A percentile compares a stretch with the other conserved stretches of the same genome.
phyloP scores from a whole-genome alignment of 2,329 filamentous ascomycete genomes.

The Cladobotryum mycophilum region DNA sequence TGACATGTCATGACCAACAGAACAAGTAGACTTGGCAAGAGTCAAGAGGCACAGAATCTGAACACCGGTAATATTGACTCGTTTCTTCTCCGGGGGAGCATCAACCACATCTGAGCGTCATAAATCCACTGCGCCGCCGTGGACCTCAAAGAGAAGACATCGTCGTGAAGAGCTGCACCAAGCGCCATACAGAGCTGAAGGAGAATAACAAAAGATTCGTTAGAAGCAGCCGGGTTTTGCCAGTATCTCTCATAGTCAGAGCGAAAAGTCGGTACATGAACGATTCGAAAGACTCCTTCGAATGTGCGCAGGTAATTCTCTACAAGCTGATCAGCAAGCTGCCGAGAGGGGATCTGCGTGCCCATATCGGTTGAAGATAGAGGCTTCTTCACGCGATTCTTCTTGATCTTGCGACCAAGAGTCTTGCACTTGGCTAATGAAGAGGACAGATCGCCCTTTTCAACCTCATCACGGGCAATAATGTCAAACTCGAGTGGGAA shows the following conservation, averaged over 20 bases:
- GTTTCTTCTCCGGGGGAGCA: constrained; percentile 41
- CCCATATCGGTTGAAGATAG: constrained; percentile 33
- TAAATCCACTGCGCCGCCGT: constrained; percentile 44
- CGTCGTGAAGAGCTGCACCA: constrained; percentile 42
- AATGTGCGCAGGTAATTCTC: constrained; percentile 49
- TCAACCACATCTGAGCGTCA: constrained; percentile 47
- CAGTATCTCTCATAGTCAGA: constrained; percentile 47
- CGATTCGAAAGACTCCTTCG: constrained; percentile 50
- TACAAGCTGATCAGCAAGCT: constrained; percentile 44
- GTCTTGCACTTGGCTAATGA: constrained; percentile 35
- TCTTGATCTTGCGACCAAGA: constrained; percentile 37
- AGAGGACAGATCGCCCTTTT: constrained; percentile 25
- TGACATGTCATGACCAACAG: constrained; percentile 42
- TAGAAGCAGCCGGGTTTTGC: constrained; percentile 34
- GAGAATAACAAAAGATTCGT: constrained; percentile 43
- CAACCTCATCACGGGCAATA: constrained; percentile 20
- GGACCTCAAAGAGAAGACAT: constrained; percentile 35
- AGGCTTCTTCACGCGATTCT: constrained; percentile 26
- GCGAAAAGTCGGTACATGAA: constrained; percentile 52
- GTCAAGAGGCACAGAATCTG: constrained; percentile 48
- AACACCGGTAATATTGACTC: constrained; percentile 41
- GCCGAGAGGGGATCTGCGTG: constrained; percentile 30
- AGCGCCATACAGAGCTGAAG: constrained; percentile 49
- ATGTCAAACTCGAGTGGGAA: constrained; percentile 24
- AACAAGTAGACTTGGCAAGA: constrained; percentile 42